These are phyloP conservation scores for Viridothelium virens DNA, from an alignment of 495 filamentous ascomycete species.

Conservation along the genomic window DNA sequence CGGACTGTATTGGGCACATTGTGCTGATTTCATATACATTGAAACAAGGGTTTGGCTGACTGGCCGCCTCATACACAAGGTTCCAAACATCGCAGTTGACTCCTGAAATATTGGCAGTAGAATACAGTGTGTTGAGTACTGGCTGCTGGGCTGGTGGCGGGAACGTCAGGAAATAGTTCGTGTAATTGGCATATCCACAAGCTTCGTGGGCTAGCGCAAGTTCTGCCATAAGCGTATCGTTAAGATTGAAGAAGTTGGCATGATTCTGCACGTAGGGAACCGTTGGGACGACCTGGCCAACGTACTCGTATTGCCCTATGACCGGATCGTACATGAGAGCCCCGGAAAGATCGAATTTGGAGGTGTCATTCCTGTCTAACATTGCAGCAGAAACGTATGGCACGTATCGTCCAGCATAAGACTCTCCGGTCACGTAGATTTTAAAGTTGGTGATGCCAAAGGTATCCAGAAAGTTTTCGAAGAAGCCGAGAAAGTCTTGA, in stretches of 20 bases:
- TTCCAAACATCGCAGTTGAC: conserved; percentile 15
- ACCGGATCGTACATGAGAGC: conserved; percentile 25
- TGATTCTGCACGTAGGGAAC: conserved; percentile 16
- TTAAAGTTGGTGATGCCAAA: conserved; percentile 31
- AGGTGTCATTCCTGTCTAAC: conserved; percentile 24
- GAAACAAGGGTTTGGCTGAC: conserved; percentile 14
- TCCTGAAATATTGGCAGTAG: conserved; percentile 29
- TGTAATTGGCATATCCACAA: conserved; percentile 17
- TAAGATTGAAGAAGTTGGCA: conserved; percentile 14
- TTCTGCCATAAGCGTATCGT: conserved; percentile 16
- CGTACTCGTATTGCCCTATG: conserved; percentile 24
- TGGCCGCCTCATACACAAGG: conserved; percentile 10
- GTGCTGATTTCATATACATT: conserved; percentile 13
- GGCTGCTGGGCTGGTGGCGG: conserved; percentile 29
- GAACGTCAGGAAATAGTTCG: conserved; percentile 14
- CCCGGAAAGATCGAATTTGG: conserved; percentile 15
- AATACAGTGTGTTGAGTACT: conserved; percentile 12
- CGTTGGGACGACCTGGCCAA: conserved; percentile 16
- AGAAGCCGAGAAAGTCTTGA: conserved; percentile 26
- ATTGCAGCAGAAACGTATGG: conserved; percentile 28
- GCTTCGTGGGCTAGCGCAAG: conserved; percentile 1
- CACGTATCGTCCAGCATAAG: conserved; percentile 28
- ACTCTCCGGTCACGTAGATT: conserved; percentile 27
- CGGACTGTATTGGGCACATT: conserved; percentile 6
- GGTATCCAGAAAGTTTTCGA: conserved; percentile 26